A percentile compares a stretch with the other conserved stretches of the same genome.
These are phyloP conservation scores for Emmonsia crescens DNA, from an alignment of 2,329 filamentous ascomycete species.

Conservation along the genomic window DNA sequence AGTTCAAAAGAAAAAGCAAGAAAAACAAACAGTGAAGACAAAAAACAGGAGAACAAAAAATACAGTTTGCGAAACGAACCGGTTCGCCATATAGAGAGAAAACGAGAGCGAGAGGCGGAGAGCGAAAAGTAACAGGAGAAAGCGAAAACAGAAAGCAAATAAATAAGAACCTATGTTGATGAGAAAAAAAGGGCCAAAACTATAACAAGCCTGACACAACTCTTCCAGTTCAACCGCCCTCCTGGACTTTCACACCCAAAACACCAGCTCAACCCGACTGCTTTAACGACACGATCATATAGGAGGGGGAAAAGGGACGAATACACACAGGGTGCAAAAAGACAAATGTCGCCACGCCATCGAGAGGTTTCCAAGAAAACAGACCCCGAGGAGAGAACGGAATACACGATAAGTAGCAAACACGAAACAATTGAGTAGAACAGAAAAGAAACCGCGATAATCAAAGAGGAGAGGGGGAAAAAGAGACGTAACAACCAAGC, in stretches of 20 bases:
- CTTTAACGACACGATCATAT: constrained; percentile 1
- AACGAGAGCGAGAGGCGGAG: constrained; percentile 14
- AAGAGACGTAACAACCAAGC: constrained; percentile 17
- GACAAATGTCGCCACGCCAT: constrained; percentile 19
- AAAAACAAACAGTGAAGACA: constrained; percentile 6
- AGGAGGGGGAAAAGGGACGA: neutral
- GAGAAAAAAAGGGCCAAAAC: constrained; percentile 17
- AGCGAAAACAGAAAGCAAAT: constrained; percentile 19
- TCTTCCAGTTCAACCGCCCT: constrained; percentile 1
- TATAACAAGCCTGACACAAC: constrained; percentile 5
- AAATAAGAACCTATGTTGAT: constrained; percentile 10
- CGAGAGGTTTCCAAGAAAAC: constrained; percentile 21
- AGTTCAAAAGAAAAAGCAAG: neutral
- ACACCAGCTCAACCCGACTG: constrained; percentile 6
- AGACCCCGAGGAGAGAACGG: constrained; percentile 9
- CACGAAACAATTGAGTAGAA: constrained; percentile 18
- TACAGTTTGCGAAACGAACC: constrained; percentile 12
- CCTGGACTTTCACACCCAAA: constrained; percentile 4
- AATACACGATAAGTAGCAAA: constrained; percentile 10
- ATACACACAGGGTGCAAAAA: constrained; percentile 7
- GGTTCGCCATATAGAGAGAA: constrained; percentile 7
- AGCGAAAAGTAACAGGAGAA: constrained; percentile 23
- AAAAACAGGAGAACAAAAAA: constrained; percentile 12
- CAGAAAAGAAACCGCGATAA: neutral
- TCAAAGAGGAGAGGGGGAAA: constrained; percentile 15